Base-by-base conservation (phyloP, 2,329 filamentous ascomycete species). In the Niveomyces coronatus region DNA sequence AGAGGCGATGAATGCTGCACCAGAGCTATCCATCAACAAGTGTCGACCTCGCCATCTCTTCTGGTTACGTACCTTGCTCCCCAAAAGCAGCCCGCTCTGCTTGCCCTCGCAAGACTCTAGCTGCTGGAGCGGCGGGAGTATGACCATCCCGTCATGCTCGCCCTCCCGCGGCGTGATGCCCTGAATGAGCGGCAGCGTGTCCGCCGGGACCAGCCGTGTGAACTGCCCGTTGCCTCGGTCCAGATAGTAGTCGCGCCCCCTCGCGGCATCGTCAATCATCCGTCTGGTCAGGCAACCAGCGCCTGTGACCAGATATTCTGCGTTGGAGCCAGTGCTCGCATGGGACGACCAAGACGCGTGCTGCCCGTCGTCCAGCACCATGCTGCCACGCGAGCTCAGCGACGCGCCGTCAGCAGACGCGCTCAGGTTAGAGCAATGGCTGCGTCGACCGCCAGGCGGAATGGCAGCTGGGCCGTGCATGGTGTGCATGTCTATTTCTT, bases 171-270 rank as follows among this genome's bases (percentile, higher is more conserved):
- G 47, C 2, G 67, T 64, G 4, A 77, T 56, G 31, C 65, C 63
- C 5, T 54, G 47, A 23, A 68, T 49, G 4, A 56, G 50, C 1
- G 65, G 67, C 9, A 78, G 53, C 55, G 64, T 59, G 44, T 79
- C 74, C 0, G 68, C 73, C 0, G 71, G 71, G 11, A 78, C 58
- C 1, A 79, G 63, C 3, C 67, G 61, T 5, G 74, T 76, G 42
- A 64, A 70, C 32, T 60, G 55, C 4, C 74, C 74, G 41, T 74
- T 65, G 8, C 67, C 67, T 6, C 74, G 63, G 36, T 69, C 64
- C 37, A 70, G 64, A 45, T 64, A 74, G 51, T 78, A 78, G 2
- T 60, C 64, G 39, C 63, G 68, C 11, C 42, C 52, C 22, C 32
- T 36, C 3, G 41, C 23, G 17, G 41, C 30, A 4, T 22, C 34